Evolutionary conservation across 1,284 basidiomycete genomes (phyloP).

Genomic region (Volvariella volvacea): DNA sequence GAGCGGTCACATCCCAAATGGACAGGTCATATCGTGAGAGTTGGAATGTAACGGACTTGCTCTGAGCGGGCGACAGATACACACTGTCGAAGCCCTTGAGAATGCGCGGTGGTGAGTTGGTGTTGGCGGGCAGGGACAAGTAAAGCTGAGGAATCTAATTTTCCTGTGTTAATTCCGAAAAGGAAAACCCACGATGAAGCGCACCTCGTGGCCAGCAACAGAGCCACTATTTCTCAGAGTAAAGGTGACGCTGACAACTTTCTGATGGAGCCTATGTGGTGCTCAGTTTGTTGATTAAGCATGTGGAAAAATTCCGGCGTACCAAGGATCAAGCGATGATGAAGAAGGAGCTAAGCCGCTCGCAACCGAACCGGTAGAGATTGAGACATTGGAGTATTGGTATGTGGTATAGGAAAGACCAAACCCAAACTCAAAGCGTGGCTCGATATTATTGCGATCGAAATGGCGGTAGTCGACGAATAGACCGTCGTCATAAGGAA

Average conservation of each 20-base stretch:
- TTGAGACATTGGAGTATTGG: conserved; percentile 37
- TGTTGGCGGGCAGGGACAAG: conserved; percentile 34
- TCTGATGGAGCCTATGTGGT: conserved; percentile 33
- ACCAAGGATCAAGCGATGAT: conserved; percentile 42
- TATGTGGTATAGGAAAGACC: conserved; percentile 69
- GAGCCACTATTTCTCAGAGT: conserved; percentile 38
- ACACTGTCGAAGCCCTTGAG: conserved; percentile 46
- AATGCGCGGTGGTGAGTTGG: conserved; percentile 35
- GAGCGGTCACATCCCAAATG: conserved; percentile 36
- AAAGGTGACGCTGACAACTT: conserved; percentile 38
- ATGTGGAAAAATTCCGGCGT: conserved; percentile 8
- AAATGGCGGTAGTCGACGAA: conserved; percentile 66
- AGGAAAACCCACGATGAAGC: conserved; percentile 5
- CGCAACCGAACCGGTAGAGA: conserved; percentile 30
- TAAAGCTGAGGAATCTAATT: conserved; percentile 45
- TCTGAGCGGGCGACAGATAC: conserved; percentile 33
- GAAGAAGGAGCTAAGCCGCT: conserved; percentile 27
- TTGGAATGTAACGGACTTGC: conserved; percentile 31
- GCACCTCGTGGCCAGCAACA: conserved; percentile 41
- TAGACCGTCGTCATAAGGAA: conserved; percentile 45
- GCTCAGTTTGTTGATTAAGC: not conserved
- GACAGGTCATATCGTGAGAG: conserved; percentile 37
- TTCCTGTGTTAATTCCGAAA: not conserved
- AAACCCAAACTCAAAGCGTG: conserved; percentile 64
- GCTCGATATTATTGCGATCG: conserved; percentile 47